These are phyloP conservation scores for Talaromyces sp. DNA, from an alignment of 2,329 filamentous ascomycete genomes.

Conservation along the genomic window DNA sequence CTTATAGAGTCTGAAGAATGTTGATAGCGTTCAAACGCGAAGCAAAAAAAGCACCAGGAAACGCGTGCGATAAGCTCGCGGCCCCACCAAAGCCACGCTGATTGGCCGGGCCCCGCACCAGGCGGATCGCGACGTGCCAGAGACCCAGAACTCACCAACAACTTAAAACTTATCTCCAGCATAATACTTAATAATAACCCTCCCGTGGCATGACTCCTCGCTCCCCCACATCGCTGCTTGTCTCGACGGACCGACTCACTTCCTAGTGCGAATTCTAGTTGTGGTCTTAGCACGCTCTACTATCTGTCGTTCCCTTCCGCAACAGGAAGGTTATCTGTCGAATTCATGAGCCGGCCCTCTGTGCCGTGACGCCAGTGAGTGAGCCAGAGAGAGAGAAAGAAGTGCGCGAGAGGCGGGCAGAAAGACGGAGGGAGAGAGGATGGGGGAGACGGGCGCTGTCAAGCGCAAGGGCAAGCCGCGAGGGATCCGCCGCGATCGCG, in stretches of 20 bases:
- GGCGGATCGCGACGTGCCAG: not conserved
- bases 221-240: not conserved
- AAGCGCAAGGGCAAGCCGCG: conserved; percentile 20
- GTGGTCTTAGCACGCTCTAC: not conserved
- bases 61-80: not conserved
- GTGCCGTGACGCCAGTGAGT: not conserved
- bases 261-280: not conserved
- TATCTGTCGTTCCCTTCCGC: not conserved
- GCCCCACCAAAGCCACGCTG: not conserved
- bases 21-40: too few relatives aligned
- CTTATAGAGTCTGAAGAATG: not conserved
- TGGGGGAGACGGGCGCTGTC: conserved; percentile 5
- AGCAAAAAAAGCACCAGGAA: not conserved
- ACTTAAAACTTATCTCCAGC: too few relatives aligned
- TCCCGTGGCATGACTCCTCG: not conserved
- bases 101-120: not conserved
- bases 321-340: not conserved
- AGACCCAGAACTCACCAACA: too few relatives aligned
- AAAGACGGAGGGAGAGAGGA: conserved; percentile 8
- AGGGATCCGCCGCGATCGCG: conserved; percentile 26
- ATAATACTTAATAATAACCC: too few relatives aligned
- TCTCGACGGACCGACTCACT: not conserved
- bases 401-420: not conserved
- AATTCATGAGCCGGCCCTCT: not conserved
- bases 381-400: not conserved